Evolutionary conservation across 495 filamentous ascomycete genomes (phyloP).

Genomic region (Tuber aestivum): DNA sequence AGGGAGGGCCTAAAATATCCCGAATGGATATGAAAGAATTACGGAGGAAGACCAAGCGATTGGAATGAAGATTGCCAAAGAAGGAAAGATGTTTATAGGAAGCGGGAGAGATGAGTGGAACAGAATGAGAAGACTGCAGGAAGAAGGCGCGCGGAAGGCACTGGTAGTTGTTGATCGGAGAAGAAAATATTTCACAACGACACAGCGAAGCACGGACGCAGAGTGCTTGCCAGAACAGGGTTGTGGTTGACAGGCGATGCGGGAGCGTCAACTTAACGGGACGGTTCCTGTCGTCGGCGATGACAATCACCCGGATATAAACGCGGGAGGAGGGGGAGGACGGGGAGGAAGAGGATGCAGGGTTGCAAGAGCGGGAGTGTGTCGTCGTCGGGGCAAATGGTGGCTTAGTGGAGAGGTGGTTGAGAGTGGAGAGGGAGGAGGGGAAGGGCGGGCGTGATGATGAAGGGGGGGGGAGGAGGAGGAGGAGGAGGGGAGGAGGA

Average conservation of each 20-base stretch:
- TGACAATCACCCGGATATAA: conserved; percentile 39
- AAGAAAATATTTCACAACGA: conserved; percentile 37
- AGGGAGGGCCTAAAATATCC: conserved; percentile 12
- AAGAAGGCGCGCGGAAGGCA: conserved; percentile 31
- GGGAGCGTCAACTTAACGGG: conserved; percentile 32
- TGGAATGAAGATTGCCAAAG: not conserved
- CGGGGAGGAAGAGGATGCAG: conserved; percentile 29
- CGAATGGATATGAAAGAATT: not conserved
- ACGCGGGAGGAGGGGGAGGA: conserved; percentile 33
- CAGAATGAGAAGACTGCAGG: conserved; percentile 19
- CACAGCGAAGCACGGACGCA: conserved; percentile 36
- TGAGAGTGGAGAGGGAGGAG: conserved; percentile 28
- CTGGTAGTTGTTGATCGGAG: not conserved
- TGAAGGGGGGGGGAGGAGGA: conserved; percentile 43
- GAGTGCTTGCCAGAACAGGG: conserved; percentile 18
- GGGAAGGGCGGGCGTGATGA: conserved; percentile 31
- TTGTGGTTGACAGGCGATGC: conserved; percentile 31
- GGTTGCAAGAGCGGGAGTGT: conserved; percentile 47
- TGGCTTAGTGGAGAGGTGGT: conserved; percentile 17
- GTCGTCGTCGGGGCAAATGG: conserved; percentile 25
- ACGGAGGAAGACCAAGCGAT: not conserved
- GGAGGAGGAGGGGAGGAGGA: too few species aligned
- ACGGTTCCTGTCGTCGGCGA: conserved; percentile 38
- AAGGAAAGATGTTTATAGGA: not conserved
- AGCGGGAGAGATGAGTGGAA: conserved; percentile 9